Conservation (phyloP, 495 filamentous ascomycete species). For the Cercophora samala region DNA sequence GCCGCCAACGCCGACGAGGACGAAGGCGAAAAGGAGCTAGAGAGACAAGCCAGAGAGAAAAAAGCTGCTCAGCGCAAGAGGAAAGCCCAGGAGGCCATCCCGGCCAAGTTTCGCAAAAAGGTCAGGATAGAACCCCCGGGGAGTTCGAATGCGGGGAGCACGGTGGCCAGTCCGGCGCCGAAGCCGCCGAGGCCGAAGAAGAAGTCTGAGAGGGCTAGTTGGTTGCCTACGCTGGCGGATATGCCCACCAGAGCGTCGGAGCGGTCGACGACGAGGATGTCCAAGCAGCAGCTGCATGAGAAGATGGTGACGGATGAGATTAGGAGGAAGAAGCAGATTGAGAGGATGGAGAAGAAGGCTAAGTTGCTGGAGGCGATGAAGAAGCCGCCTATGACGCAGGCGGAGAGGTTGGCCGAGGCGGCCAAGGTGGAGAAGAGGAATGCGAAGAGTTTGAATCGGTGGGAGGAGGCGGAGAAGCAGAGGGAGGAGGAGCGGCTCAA, state of each 20-base stretch:
- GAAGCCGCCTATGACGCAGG: constrained; percentile 81
- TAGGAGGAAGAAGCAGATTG: constrained; percentile 70
- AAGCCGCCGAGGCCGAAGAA: constrained; percentile 69
- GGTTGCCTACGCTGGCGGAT: constrained; percentile 77
- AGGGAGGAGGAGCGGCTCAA: constrained; percentile 76
- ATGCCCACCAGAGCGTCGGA: constrained; percentile 78
- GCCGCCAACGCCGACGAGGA: constrained; percentile 68
- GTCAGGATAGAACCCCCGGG: constrained; percentile 50
- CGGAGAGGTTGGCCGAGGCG: constrained; percentile 79
- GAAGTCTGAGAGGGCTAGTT: constrained; percentile 87
- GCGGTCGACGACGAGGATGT: constrained; percentile 76
- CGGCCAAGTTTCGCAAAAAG: constrained; percentile 52
- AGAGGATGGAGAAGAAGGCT: constrained; percentile 83
- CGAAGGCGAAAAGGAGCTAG: constrained; percentile 61
- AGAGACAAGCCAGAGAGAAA: constrained; percentile 56
- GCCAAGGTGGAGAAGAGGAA: constrained; percentile 79
- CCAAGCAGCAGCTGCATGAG: constrained; percentile 76
- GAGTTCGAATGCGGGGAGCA: constrained; percentile 18
- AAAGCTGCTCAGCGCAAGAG: constrained; percentile 62
- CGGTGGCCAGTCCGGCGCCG: constrained; percentile 43
- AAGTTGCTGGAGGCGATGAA: constrained; percentile 71
- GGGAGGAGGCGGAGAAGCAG: constrained; percentile 87
- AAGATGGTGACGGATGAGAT: constrained; percentile 81
- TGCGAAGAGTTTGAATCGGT: constrained; percentile 84
- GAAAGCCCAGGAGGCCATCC: constrained; percentile 63